phyloP scores from a whole-genome alignment of 768 basidiomycete species.

The Rhodotorula toruloides region DNA sequence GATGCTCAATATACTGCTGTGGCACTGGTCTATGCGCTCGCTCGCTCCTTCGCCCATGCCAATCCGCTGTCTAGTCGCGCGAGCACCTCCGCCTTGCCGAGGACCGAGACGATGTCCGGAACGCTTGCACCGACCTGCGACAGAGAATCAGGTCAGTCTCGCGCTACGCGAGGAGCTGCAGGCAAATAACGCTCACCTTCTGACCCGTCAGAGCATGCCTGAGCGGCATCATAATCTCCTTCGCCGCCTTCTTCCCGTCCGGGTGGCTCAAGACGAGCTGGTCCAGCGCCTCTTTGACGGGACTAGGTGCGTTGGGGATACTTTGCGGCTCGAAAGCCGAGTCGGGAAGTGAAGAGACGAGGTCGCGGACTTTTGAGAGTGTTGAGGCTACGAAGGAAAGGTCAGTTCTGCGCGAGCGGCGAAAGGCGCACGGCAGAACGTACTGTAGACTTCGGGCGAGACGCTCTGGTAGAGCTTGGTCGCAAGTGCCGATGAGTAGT shows the following conservation, averaged over 20 bases:
- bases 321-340: not conserved
- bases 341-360: not conserved
- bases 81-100: slow-evolving; percentile 4
- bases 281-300: not conserved
- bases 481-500: slow-evolving; percentile 58
- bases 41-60: not conserved
- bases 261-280: not conserved
- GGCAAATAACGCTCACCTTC: not conserved
- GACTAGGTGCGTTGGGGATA: not conserved
- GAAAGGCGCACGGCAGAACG: not conserved
- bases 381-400: not conserved
- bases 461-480: slow-evolving; percentile 52
- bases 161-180: too few species aligned
- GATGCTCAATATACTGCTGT: not conserved
- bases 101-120: not conserved
- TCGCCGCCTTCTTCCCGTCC: not conserved
- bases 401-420: not conserved
- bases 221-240: slow-evolving; percentile 2
- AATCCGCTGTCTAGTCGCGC: not conserved
- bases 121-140: slow-evolving; percentile 4
- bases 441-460: slow-evolving; percentile 15
- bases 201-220: not conserved
- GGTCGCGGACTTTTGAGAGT: not conserved
- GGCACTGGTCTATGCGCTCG: not conserved
- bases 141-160: too few species aligned